A percentile compares a stretch with the other conserved stretches of the same genome.
Evolutionary conservation across 495 filamentous ascomycete genomes (phyloP).

Genomic region (Podospora didyma): DNA sequence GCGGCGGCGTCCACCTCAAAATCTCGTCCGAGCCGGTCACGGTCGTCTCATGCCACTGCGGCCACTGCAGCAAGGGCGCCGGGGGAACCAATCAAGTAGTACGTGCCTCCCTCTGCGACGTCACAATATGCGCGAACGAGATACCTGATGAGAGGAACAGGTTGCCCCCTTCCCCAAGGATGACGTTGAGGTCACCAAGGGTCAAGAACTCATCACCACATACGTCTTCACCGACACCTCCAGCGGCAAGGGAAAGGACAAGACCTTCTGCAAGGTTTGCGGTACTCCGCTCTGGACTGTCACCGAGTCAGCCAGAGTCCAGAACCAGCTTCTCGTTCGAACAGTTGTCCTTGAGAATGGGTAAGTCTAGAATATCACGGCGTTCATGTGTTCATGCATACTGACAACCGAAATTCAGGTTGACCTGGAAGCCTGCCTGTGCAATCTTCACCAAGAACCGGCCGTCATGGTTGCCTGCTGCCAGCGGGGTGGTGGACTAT

Average conservation of each 20-base stretch:
- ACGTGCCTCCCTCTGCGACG: not conserved
- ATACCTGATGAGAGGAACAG: not conserved
- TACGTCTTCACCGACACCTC: constrained; percentile 2
- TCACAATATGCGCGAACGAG: not conserved
- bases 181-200: not conserved
- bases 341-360: not conserved
- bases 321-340: not conserved
- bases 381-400: not conserved
- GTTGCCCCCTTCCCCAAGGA: constrained; percentile 1
- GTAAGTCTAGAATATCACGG: not conserved
- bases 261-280: constrained; percentile 11
- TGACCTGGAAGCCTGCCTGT: not conserved
- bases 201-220: constrained; percentile 4
- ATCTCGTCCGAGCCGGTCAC: not conserved
- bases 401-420: not conserved
- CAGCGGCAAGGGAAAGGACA: constrained; percentile 11
- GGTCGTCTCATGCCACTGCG: not conserved
- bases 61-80: constrained; percentile 2
- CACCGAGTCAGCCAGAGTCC: not conserved
- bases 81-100: not conserved
- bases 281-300: constrained; percentile 6
- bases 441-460: not conserved
- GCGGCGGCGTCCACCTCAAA: constrained; percentile 4
- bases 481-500: not conserved
- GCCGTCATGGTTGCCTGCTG: not conserved